Percentiles rank a stretch among this genome's conserved stretches.
These are phyloP conservation scores for Begonia loranthoides DNA, from an alignment of 306 rosid genomes.

Conservation along the genomic window DNA sequence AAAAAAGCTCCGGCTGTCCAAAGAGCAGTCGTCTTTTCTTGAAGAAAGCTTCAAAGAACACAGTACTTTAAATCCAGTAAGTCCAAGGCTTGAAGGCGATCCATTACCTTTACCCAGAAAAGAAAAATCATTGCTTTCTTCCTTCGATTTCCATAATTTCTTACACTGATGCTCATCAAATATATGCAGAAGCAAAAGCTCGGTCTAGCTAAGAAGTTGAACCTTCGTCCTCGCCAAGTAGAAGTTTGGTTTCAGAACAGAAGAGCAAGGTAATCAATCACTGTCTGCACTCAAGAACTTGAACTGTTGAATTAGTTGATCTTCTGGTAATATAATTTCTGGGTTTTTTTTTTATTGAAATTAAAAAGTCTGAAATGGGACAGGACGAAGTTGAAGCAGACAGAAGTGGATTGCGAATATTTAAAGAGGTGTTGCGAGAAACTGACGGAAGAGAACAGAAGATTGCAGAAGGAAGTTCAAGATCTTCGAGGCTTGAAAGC, in stretches of 20 bases:
- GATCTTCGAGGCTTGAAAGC: conserved; percentile 82
- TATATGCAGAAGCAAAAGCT: conserved; percentile 74
- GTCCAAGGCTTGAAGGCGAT: conserved; percentile 9
- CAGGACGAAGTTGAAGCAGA: conserved; percentile 97
- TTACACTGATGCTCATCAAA: too few relatives aligned
- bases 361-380: neutral
- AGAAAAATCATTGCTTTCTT: too few relatives aligned
- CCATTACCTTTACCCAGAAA: too few relatives aligned
- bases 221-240: conserved; percentile 94
- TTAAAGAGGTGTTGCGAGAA: conserved; percentile 86
- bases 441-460: conserved; percentile 80
- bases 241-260: conserved; percentile 99
- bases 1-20: conserved; percentile 87
- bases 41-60: conserved; percentile 94
- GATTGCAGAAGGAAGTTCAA: conserved; percentile 84
- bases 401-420: conserved; percentile 94
- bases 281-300: neutral
- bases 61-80: conserved; percentile 83
- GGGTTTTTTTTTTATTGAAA: too few relatives aligned
- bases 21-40: conserved; percentile 81
- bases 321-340: neutral
- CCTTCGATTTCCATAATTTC: too few relatives aligned
- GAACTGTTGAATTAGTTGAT: too few relatives aligned
- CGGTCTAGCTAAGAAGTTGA: conserved; percentile 69
- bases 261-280: conserved; percentile 65